These are phyloP conservation scores for Rhodamnia argentea DNA, from an alignment of 345 rosid species.

Conservation along the genomic window DNA sequence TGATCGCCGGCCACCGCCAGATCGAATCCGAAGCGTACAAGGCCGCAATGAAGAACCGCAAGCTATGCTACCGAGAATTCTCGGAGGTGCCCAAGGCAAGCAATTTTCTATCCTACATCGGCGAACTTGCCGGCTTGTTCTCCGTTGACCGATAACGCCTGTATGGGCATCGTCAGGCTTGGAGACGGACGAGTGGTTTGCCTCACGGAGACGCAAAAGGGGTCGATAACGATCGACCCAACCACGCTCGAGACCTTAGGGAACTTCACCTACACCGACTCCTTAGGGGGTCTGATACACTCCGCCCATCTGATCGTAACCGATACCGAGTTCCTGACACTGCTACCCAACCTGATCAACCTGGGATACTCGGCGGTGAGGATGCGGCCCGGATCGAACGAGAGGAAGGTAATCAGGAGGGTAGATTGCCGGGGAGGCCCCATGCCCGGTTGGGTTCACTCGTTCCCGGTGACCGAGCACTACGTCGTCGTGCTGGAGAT, in stretches of 20 bases:
- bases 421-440: slow-evolving; percentile 68
- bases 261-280: slow-evolving; percentile 58
- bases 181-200: slow-evolving; percentile 91
- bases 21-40: slow-evolving; percentile 85
- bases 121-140: slow-evolving; percentile 58
- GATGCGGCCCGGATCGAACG: slow-evolving; percentile 67
- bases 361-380: slow-evolving; percentile 75
- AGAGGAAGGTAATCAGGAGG: slow-evolving; percentile 77
- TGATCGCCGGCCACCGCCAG: slow-evolving; percentile 71
- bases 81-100: slow-evolving; percentile 64
- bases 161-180: slow-evolving; percentile 70
- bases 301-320: slow-evolving; percentile 92
- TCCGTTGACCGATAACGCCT: slow-evolving; percentile 81
- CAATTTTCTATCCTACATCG: slow-evolving; percentile 54
- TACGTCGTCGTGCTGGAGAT: slow-evolving; percentile 81
- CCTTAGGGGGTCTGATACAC: slow-evolving; percentile 63
- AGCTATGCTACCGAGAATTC: slow-evolving; percentile 81
- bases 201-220: slow-evolving; percentile 87
- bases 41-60: slow-evolving; percentile 62
- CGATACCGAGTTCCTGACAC: slow-evolving; percentile 56
- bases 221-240: slow-evolving; percentile 68
- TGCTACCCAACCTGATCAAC: slow-evolving; percentile 67
- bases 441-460: slow-evolving; percentile 94
- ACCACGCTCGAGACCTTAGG: slow-evolving; percentile 59
- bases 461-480: slow-evolving; percentile 82